phyloP scores from a whole-genome alignment of 108 stramenopile species.

The Skeletonema costatum region DNA sequence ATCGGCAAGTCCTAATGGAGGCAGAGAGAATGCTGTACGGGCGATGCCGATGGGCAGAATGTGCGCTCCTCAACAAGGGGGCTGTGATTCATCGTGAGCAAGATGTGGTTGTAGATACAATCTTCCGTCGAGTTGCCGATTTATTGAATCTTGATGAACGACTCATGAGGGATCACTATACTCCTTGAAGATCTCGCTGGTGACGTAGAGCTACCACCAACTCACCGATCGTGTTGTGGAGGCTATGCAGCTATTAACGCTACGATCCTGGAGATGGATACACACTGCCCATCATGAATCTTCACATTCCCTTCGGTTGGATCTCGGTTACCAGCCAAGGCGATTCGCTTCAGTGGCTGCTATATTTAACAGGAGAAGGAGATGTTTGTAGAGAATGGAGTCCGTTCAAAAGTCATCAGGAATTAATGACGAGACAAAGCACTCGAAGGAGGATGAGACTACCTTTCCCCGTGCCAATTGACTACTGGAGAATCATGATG shows the following conservation, averaged over 20 bases:
- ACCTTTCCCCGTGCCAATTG: constrained; percentile 85
- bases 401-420: constrained; percentile 8
- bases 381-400: constrained; percentile 42
- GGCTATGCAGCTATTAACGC: constrained; percentile 82
- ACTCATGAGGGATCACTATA: constrained; percentile 56
- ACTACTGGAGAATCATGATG: constrained; percentile 69
- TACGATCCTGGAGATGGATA: constrained; percentile 82
- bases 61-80: constrained; percentile 55
- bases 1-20: neutral
- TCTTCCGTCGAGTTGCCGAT: constrained; percentile 84
- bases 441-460: constrained; percentile 77
- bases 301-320: constrained; percentile 76
- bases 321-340: constrained; percentile 82
- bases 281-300: constrained; percentile 87
- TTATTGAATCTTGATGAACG: constrained; percentile 72
- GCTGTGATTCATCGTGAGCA: constrained; percentile 79
- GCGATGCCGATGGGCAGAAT: constrained; percentile 14
- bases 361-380: constrained; percentile 71
- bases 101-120: constrained; percentile 63
- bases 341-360: constrained; percentile 82
- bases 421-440: constrained; percentile 29
- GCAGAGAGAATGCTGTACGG: neutral
- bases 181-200: constrained; percentile 9
- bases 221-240: constrained; percentile 84
- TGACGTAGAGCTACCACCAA: constrained; percentile 42